These are phyloP conservation scores for Fraxinus latifolia DNA, from an alignment of 305 asterid species.

Conservation along the genomic window DNA sequence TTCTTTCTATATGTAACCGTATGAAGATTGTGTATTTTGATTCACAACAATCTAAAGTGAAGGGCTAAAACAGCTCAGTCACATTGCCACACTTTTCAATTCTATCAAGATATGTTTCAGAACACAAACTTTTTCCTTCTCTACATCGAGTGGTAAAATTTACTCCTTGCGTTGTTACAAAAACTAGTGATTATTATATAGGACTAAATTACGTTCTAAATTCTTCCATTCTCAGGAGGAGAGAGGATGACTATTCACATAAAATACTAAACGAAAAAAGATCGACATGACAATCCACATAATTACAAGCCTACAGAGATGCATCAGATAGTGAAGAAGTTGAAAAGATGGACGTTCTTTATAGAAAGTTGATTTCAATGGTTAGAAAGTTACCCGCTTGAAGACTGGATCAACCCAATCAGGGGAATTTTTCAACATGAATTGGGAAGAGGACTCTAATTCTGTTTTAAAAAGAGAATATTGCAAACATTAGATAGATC, in stretches of 20 bases:
- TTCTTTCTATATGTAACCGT: not conserved
- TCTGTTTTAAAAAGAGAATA: conserved; percentile 21
- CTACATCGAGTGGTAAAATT: not conserved
- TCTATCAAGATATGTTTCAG: not conserved
- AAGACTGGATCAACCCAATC: conserved; percentile 38
- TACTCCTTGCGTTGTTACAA: not conserved
- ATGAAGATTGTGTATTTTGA: not conserved
- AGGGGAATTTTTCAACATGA: conserved; percentile 21
- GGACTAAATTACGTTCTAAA: not conserved
- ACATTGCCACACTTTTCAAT: not conserved
- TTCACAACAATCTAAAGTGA: not conserved
- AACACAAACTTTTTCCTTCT: not conserved
- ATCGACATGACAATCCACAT: not conserved
- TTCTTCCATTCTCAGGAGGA: conserved; percentile 6
- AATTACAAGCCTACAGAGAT: not conserved
- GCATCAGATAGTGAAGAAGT: not conserved
- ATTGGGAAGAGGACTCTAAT: conserved; percentile 32
- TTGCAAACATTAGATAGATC: not conserved
- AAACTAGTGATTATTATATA: not conserved
- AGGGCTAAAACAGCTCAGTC: not conserved
- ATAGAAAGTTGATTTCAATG: not conserved
- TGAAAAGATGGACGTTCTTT: not conserved
- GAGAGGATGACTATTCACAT: not conserved
- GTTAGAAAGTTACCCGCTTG: conserved; percentile 29
- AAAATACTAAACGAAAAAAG: not conserved